Evolutionary conservation across 495 filamentous ascomycete species (phyloP), one percentile per base, ranked within the genome.

Genomic region (Penicillium samsonianum): DNA sequence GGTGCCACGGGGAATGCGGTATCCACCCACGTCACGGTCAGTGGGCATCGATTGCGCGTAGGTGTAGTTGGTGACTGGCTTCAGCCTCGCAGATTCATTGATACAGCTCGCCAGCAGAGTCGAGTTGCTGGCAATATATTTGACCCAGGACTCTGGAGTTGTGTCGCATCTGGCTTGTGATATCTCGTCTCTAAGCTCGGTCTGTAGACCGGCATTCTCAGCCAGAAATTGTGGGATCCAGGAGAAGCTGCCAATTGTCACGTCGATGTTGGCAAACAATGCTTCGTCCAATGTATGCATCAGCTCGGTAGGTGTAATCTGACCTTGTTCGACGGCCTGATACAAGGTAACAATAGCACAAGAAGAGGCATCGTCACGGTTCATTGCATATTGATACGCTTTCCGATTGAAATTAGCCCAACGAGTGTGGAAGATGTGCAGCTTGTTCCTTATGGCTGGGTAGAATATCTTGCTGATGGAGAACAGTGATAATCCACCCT

Each of bases 251-350:
- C 68, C 64, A 4, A 67, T 70, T 0, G 75, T 75, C 0, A 79
- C 75, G 48, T 80, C 78, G 0, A 80, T 55, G 43, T 80, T 79
- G 1, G 73, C 77, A 57, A 70, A 79, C 0, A 78, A 67, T 53
- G 67, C 65, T 57, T 80, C 78, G 50, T 76, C 75, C 5, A 80
- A 8, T 1, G 77, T 79, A 14, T 79, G 74, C 3, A 68, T 53
- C 1, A 76, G 33, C 44, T 76, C 43, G 5, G 25, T 31, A 1
- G 45, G 8, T 5, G 45, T 48, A 5, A 48, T 48, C 45, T 30
- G 45, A 11, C 45, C 45, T 20, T 31, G 14, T 3, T 48, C 45
- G 7, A 31, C 45, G n/a, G 45, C 45, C 1, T 3, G 3, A 26
- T 30, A 48, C 26, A 48, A 31, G 7, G 16, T 7, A n/a, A 30